A percentile compares a stretch with the other conserved stretches of the same genome.
Evolutionary conservation across 2,329 filamentous ascomycete genomes (phyloP).

Genomic region (Fusarium aywerte): DNA sequence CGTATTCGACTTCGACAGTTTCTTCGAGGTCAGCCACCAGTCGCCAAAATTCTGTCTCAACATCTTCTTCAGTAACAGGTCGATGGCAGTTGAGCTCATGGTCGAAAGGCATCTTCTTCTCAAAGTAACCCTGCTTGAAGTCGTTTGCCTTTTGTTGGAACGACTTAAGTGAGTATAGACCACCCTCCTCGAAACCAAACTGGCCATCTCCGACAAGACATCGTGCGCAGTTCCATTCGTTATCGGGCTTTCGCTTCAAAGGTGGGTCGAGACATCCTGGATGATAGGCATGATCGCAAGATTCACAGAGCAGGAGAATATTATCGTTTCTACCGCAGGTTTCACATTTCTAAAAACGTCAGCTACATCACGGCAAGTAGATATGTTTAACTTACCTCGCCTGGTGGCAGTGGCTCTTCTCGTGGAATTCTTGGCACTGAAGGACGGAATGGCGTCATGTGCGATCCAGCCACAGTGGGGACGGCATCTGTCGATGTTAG

Average conservation of each 20-base stretch:
- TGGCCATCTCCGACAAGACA: slow-evolving; percentile 96
- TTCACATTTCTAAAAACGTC: slow-evolving; percentile 74
- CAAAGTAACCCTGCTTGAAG: slow-evolving; percentile 95
- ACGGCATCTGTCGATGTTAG: slow-evolving; percentile 61
- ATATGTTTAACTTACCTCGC: slow-evolving; percentile 51
- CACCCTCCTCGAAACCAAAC: slow-evolving; percentile 97
- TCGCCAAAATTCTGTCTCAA: slow-evolving; percentile 96
- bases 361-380: slow-evolving; percentile 39
- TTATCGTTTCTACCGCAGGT: slow-evolving; percentile 85
- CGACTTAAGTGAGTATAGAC: slow-evolving; percentile 91
- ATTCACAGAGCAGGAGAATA: slow-evolving; percentile 83
- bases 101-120: slow-evolving; percentile 88
- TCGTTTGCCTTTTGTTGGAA: slow-evolving; percentile 96
- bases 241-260: slow-evolving; percentile 78
- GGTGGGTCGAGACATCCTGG: slow-evolving; percentile 89
- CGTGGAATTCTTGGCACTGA: slow-evolving; percentile 74
- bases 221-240: slow-evolving; percentile 95
- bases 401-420: slow-evolving; percentile 60
- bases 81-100: slow-evolving; percentile 82
- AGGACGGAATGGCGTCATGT: slow-evolving; percentile 94
- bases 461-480: slow-evolving; percentile 92
- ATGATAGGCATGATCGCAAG: slow-evolving; percentile 90
- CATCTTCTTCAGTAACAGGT: slow-evolving; percentile 91
- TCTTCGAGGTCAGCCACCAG: slow-evolving; percentile 94
- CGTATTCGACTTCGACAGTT: slow-evolving; percentile 97